phyloP scores from a whole-genome alignment of 1,139 yeast species.

The Neolecta irregularis region DNA sequence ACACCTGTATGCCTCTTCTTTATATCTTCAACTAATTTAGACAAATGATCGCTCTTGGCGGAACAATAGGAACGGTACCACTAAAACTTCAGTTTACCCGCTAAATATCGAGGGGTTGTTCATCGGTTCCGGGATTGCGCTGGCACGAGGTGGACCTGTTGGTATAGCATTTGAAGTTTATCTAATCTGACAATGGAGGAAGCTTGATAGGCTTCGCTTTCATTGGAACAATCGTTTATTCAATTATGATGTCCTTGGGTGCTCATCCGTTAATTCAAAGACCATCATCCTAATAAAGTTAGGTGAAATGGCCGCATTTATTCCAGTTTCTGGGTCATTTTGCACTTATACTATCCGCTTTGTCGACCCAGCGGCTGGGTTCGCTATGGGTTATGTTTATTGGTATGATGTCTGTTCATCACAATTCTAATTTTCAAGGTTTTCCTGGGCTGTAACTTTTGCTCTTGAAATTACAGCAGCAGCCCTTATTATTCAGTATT shows the following conservation, averaged over 20 bases:
- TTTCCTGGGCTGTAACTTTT: constrained; percentile 26
- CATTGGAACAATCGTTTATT: constrained; percentile 51
- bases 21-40: too few species aligned
- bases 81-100: too few species aligned
- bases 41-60: constrained; percentile 38
- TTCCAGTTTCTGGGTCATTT: constrained; percentile 21
- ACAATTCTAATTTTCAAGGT: constrained; percentile 25
- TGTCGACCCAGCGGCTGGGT: constrained; percentile 26
- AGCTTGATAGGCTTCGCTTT: constrained; percentile 50
- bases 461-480: constrained; percentile 28
- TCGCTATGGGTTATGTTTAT: constrained; percentile 34
- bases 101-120: too few species aligned
- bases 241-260: constrained; percentile 61
- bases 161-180: too few species aligned
- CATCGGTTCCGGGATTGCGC: constrained; percentile 62
- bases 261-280: too few species aligned
- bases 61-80: constrained; percentile 36
- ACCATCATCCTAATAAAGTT: too few species aligned
- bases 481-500: constrained; percentile 26
- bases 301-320: constrained; percentile 67
- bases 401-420: neutral
- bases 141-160: constrained; percentile 66
- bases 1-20: too few species aligned
- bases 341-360: constrained; percentile 17
- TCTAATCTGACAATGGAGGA: too few species aligned